Evolutionary conservation across 768 basidiomycete species (phyloP), one percentile per base, ranked within the genome.

Genomic region (Collybia mongolica): DNA sequence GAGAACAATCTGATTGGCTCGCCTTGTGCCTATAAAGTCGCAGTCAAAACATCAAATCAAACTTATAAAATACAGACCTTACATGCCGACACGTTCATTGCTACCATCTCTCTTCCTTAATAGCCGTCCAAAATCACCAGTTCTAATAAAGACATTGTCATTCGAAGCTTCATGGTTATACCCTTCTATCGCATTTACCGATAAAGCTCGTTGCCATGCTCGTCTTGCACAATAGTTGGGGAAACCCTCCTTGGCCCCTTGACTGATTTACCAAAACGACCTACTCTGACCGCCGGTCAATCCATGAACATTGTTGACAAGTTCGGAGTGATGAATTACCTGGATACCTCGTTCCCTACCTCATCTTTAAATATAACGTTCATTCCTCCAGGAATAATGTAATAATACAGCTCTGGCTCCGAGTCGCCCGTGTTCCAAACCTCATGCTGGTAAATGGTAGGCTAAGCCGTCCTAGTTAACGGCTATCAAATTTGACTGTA

Each of bases 361-460:
- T 81, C 79, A 57, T 88, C 86, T 62, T 83, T 76, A 57, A 89
- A 87, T 40, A 88, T 75, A 5, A 88, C 81, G 51, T 82, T 77
- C 52, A 81, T 69, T 18, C 84, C 86, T 15, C 73, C 74, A 32
- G 87, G 86, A 43, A 88, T 76, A 55, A 88, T 79, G 55, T 88
- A 88, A 60, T 69, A 72, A 56, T 63, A 80, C 53, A 54, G 56
- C 18, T 72, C 70, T 12, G 64, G 60, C 8, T 59, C 59, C 19
- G 51, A 54, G 8, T 64, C 65, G n/a, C 60, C 52, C 12, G 46
- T 5, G 19, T 44, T 58, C 44, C 58, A 60, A 35, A 59, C 55
- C 28, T 62, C 63, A 28, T 64, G 60, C 38, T 67, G 61, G 41
- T 55, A 59, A 7, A 67, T 54, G 14, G 53, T 44, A 26, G 58